phyloP scores from a whole-genome alignment of 306 rosid genomes.

The Rubus idaeus region DNA sequence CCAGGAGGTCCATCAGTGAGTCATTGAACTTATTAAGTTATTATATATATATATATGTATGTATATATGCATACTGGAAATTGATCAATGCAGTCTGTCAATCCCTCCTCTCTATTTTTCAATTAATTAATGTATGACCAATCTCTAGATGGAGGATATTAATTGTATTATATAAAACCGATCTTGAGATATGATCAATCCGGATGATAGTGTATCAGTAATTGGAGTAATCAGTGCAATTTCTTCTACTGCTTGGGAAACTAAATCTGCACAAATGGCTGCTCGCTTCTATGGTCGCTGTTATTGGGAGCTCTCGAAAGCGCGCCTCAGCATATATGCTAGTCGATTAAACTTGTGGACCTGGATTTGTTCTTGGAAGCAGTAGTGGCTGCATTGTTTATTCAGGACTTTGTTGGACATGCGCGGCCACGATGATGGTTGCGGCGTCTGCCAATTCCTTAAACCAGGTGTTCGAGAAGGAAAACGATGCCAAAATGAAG shows the following conservation, averaged over 20 bases:
- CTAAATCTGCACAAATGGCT: constrained; percentile 34
- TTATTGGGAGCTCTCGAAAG: constrained; percentile 87
- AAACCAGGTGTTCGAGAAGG: constrained; percentile 87
- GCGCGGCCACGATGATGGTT: constrained; percentile 97
- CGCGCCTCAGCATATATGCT: constrained; percentile 93
- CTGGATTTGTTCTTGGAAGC: constrained; percentile 92
- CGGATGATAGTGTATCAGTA: too few species aligned
- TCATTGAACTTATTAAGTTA: too few species aligned
- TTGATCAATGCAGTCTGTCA: too few species aligned
- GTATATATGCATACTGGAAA: too few species aligned
- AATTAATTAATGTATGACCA: too few species aligned
- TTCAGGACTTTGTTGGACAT: constrained; percentile 71
- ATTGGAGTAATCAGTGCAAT: too few species aligned
- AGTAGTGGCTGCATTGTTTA: constrained; percentile 51
- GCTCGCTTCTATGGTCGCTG: constrained; percentile 69
- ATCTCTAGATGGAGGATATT: too few species aligned
- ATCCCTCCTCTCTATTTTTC: too few species aligned
- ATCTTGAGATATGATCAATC: too few species aligned
- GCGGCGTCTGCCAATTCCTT: constrained; percentile 91
- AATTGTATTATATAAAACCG: too few species aligned
- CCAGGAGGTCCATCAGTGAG: too few species aligned
- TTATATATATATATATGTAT: too few species aligned
- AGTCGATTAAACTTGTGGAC: constrained; percentile 93
- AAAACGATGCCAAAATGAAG: constrained; percentile 87
- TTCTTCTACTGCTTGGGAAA: constrained; percentile 17